Conservation (phyloP, 768 basidiomycete species). For the Chalciporus sphaerocephalus region DNA sequence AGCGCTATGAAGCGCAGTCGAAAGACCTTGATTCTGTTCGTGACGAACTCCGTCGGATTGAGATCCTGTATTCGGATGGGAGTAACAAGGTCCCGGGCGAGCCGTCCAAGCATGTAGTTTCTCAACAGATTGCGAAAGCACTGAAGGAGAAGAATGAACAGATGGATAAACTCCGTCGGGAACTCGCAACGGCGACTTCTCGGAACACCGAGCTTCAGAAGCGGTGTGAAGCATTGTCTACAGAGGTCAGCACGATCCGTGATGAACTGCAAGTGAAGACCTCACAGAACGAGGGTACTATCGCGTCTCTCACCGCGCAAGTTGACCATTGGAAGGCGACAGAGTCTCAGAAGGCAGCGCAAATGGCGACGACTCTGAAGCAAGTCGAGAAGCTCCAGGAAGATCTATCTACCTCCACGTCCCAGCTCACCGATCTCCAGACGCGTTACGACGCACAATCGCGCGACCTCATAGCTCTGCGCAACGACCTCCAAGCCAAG, state of each 20-base stretch:
- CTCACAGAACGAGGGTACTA: neutral
- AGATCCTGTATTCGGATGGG: neutral
- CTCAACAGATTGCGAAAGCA: neutral
- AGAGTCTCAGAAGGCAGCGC: neutral
- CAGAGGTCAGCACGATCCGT: neutral
- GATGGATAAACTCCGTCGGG: conserved; percentile 4
- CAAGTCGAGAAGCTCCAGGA: neutral
- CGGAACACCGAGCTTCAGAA: conserved; percentile 3
- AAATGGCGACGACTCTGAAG: neutral
- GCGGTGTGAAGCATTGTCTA: neutral
- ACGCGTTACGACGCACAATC: conserved; percentile 5
- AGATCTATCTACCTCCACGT: neutral
- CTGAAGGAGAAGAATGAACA: neutral
- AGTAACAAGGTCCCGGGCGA: neutral
- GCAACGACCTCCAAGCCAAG: neutral
- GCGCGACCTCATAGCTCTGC: neutral
- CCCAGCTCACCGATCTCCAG: conserved; percentile 1
- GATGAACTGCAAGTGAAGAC: conserved; percentile 5
- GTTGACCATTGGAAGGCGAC: neutral
- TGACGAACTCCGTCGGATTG: neutral
- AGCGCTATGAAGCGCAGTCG: neutral
- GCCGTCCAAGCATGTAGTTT: neutral
- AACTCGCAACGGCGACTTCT: neutral
- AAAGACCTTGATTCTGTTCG: neutral
- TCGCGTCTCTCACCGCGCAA: neutral